These are phyloP conservation scores for Talaromyces nanjingensis DNA, from an alignment of 495 filamentous ascomycete genomes.

Conservation along the genomic window DNA sequence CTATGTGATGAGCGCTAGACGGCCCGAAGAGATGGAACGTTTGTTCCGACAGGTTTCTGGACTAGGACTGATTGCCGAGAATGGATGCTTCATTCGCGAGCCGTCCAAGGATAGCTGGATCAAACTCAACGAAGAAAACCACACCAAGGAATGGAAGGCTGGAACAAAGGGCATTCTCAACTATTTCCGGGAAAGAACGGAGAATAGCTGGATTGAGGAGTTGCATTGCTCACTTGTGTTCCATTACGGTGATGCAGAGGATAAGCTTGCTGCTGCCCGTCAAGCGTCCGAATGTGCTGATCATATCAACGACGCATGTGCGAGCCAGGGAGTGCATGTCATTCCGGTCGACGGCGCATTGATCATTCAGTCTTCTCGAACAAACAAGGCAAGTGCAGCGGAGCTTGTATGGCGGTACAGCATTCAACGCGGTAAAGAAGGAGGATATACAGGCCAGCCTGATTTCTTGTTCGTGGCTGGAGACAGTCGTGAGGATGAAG, in stretches of 20 bases:
- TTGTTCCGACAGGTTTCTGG: conserved; percentile 72
- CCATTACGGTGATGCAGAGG: conserved; percentile 77
- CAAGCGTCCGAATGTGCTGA: conserved; percentile 82
- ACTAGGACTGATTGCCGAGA: conserved; percentile 84
- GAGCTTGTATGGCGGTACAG: conserved; percentile 56
- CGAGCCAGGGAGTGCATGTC: conserved; percentile 73
- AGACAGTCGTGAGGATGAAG: conserved; percentile 86
- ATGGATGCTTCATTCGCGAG: conserved; percentile 79
- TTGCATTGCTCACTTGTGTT: conserved; percentile 81
- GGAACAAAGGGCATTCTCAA: conserved; percentile 67
- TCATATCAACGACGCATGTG: conserved; percentile 88
- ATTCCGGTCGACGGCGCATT: conserved; percentile 72
- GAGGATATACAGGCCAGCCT: conserved; percentile 33
- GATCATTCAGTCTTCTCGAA: conserved; percentile 71
- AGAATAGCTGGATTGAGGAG: conserved; percentile 79
- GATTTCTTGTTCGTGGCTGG: conserved; percentile 85
- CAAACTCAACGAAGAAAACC: conserved; percentile 59
- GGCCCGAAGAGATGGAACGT: conserved; percentile 78
- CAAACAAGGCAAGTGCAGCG: conserved; percentile 78
- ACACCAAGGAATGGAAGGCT: conserved; percentile 68
- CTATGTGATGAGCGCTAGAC: conserved; percentile 85
- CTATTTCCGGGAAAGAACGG: conserved; percentile 83
- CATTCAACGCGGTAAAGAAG: conserved; percentile 25
- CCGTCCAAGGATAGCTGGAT: conserved; percentile 62
- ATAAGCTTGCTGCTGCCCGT: conserved; percentile 60